Percentiles rank a stretch among this genome's conserved stretches.
Conservation (phyloP, 768 basidiomycete species). For the Amanita pallidorosea region DNA sequence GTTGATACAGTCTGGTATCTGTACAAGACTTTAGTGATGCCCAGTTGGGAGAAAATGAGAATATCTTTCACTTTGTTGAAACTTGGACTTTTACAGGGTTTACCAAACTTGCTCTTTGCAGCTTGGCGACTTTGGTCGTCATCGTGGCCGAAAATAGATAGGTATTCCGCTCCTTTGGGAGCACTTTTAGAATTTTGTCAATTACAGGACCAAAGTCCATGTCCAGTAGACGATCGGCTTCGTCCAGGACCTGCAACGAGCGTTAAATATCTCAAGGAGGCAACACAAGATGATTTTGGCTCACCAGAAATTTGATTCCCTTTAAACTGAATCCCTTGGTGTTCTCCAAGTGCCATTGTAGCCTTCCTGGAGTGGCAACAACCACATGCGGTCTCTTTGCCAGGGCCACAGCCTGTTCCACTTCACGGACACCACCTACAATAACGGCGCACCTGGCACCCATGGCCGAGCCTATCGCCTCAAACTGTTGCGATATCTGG, state of each 20-base stretch:
- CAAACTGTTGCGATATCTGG: constrained; percentile 97
- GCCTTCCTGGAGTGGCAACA: constrained; percentile 89
- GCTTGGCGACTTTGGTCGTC: constrained; percentile 96
- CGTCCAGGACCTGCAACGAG: constrained; percentile 75
- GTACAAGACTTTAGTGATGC: background rate
- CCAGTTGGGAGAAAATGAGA: background rate
- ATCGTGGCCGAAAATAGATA: constrained; percentile 98
- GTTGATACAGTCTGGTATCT: constrained; percentile 98
- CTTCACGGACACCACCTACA: constrained; percentile 92
- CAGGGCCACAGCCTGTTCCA: constrained; percentile 82
- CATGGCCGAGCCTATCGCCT: constrained; percentile 83
- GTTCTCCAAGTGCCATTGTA: constrained; percentile 91
- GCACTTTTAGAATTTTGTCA: constrained; percentile 91
- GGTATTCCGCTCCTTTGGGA: constrained; percentile 90
- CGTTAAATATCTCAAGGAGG: background rate
- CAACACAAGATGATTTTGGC: constrained; percentile 14
- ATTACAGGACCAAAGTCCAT: constrained; percentile 95
- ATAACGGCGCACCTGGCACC: constrained; percentile 86
- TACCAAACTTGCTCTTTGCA: constrained; percentile 86
- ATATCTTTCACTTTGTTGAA: constrained; percentile 63
- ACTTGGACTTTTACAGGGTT: constrained; percentile 95
- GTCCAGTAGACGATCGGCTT: constrained; percentile 91
- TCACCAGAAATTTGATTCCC: constrained; percentile 76
- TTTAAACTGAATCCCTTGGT: constrained; percentile 94
- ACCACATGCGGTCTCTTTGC: constrained; percentile 92